phyloP scores from a whole-genome alignment of 2,329 filamentous ascomycete species.

The Colletotrichum sp. region DNA sequence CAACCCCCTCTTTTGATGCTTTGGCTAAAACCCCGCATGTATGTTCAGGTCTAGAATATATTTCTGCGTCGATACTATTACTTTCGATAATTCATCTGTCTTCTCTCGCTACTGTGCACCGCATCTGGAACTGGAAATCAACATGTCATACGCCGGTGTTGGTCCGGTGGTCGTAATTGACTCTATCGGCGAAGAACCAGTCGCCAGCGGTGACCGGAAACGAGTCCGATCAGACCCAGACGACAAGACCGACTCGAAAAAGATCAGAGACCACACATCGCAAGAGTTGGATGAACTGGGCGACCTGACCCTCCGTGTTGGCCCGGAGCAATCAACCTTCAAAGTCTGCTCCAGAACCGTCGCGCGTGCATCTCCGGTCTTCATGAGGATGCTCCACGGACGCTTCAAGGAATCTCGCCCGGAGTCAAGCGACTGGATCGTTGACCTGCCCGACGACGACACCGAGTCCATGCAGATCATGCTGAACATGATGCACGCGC shows the following conservation, averaged over 20 bases:
- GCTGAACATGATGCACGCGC: not conserved
- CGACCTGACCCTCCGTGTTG: not conserved
- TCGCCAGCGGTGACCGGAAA: rapidly evolving
- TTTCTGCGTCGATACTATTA: rapidly evolving
- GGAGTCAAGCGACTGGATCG: not conserved
- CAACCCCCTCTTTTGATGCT: not conserved
- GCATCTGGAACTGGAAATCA: not conserved
- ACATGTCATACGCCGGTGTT: not conserved
- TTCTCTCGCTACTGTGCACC: not conserved
- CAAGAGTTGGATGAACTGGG: not conserved
- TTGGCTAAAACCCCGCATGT: not conserved
- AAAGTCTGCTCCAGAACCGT: not conserved
- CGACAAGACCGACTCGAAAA: not conserved
- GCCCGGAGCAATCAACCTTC: not conserved
- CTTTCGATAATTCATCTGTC: rapidly evolving
- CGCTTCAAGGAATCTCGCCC: not conserved
- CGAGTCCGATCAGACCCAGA: rapidly evolving
- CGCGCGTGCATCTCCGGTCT: not conserved
- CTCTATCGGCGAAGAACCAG: not conserved
- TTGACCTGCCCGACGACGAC: not conserved
- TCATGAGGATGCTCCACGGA: not conserved
- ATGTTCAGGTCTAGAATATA: not conserved
- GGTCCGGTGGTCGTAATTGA: not conserved
- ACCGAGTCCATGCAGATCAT: not conserved
- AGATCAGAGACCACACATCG: not conserved